phyloP scores from a whole-genome alignment of 2,329 filamentous ascomycete species.

The Apiospora koreana region DNA sequence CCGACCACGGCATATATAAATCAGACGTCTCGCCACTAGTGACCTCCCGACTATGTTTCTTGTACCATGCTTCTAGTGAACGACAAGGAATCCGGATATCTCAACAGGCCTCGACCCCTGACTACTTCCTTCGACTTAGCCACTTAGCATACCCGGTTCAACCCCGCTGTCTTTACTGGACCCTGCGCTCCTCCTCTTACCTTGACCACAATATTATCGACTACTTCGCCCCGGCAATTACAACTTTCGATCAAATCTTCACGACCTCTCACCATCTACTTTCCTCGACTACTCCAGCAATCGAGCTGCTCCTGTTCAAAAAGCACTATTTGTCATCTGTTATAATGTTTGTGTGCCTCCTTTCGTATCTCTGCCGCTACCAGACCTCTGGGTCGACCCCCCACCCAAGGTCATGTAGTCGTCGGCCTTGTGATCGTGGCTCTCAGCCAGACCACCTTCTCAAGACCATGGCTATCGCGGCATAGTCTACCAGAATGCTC shows the following conservation, averaged over 20 bases:
- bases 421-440: not conserved
- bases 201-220: slow-evolving; percentile 3
- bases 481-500: slow-evolving; percentile 1
- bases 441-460: not conserved
- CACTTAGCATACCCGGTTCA: slow-evolving; percentile 19
- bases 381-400: not conserved
- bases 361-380: slow-evolving; percentile 12
- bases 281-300: not conserved
- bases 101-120: slow-evolving; percentile 21
- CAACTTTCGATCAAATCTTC: slow-evolving; percentile 10
- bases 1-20: slow-evolving; percentile 14
- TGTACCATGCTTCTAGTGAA: slow-evolving; percentile 10
- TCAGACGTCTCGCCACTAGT: slow-evolving; percentile 14
- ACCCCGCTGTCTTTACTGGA: slow-evolving; percentile 20
- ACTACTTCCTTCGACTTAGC: slow-evolving; percentile 18
- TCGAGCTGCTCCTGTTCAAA: not conserved
- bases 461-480: not conserved
- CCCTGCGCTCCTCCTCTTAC: not conserved
- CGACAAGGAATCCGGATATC: slow-evolving; percentile 26
- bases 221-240: slow-evolving; percentile 15
- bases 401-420: not conserved
- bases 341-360: slow-evolving; percentile 20
- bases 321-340: slow-evolving; percentile 9
- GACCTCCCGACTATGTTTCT: slow-evolving; percentile 1
- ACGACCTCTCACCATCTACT: not conserved